Conservation (phyloP, 2,329 filamentous ascomycete species). For the Emericellopsis atlantica region DNA sequence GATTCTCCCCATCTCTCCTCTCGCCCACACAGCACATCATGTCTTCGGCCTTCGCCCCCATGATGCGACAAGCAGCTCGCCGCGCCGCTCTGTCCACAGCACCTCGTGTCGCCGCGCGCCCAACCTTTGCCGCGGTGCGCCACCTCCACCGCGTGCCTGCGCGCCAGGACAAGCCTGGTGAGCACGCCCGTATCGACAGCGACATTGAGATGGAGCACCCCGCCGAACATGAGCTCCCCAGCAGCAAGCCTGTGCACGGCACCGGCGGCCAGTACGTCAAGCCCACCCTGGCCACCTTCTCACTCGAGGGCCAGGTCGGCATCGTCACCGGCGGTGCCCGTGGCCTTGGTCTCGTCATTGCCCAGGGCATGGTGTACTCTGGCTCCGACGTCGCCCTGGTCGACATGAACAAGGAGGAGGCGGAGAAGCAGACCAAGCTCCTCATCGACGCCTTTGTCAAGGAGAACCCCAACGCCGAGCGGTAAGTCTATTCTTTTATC, state of each 20-base stretch:
- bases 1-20: background rate
- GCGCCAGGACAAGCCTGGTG: conserved; percentile 37
- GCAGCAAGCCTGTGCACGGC: conserved; percentile 57
- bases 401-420: conserved; percentile 86
- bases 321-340: conserved; percentile 85
- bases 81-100: conserved; percentile 9
- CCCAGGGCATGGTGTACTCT: conserved; percentile 77
- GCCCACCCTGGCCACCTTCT: conserved; percentile 76
- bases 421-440: conserved; percentile 59
- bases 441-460: conserved; percentile 64
- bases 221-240: conserved; percentile 58
- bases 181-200: conserved; percentile 70
- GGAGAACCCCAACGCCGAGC: conserved; percentile 65
- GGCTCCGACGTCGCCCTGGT: conserved; percentile 86
- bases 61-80: conserved; percentile 15
- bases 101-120: conserved; percentile 6
- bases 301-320: conserved; percentile 70
- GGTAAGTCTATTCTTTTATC: conserved; percentile 29
- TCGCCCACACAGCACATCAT: conserved; percentile 6
- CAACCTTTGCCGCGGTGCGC: conserved; percentile 13
- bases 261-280: conserved; percentile 72
- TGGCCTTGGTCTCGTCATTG: conserved; percentile 85
- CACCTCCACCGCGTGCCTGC: conserved; percentile 17
- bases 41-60: conserved; percentile 10
- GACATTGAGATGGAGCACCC: conserved; percentile 70